phyloP scores from a whole-genome alignment of 2,329 filamentous ascomycete species.

The Pseudogymnoascus sp. region DNA sequence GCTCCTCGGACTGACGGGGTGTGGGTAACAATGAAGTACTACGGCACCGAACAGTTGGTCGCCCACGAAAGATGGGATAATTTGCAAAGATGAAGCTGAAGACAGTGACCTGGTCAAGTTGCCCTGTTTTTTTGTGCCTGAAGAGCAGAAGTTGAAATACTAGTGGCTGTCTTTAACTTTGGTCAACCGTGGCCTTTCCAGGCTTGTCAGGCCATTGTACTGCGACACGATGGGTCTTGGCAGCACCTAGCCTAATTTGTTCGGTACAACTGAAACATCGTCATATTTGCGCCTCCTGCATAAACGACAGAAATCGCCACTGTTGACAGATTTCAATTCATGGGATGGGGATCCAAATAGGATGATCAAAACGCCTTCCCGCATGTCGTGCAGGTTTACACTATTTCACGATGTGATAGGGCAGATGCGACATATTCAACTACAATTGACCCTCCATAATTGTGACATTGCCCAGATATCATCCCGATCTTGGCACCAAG shows the following conservation, averaged over 20 bases:
- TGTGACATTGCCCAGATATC: constrained; percentile 3
- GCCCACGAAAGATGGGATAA: not conserved
- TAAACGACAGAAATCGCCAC: constrained; percentile 1
- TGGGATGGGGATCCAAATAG: not conserved
- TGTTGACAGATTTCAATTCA: not conserved
- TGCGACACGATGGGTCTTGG: not conserved
- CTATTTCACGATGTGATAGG: not conserved
- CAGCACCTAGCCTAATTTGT: constrained; percentile 6
- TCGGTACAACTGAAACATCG: constrained; percentile 9
- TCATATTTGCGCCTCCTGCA: not conserved
- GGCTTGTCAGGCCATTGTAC: constrained; percentile 4
- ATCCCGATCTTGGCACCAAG: constrained; percentile 9
- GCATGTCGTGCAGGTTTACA: not conserved
- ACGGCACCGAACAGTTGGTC: not conserved
- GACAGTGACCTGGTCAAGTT: not conserved
- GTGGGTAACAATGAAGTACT: constrained; percentile 8
- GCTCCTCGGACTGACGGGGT: not conserved
- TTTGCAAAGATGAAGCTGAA: constrained; percentile 5
- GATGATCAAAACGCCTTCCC: not conserved
- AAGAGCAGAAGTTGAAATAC: constrained; percentile 5
- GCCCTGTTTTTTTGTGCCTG: constrained; percentile 5
- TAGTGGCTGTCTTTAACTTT: constrained; percentile 11
- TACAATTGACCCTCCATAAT: constrained; percentile 4
- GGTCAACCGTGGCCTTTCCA: constrained; percentile 11
- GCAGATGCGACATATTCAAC: not conserved